A percentile compares a stretch with the other conserved stretches of the same genome.
Evolutionary conservation across 2,329 filamentous ascomycete genomes (phyloP).

Genomic region (Aureobasidium vineae): DNA sequence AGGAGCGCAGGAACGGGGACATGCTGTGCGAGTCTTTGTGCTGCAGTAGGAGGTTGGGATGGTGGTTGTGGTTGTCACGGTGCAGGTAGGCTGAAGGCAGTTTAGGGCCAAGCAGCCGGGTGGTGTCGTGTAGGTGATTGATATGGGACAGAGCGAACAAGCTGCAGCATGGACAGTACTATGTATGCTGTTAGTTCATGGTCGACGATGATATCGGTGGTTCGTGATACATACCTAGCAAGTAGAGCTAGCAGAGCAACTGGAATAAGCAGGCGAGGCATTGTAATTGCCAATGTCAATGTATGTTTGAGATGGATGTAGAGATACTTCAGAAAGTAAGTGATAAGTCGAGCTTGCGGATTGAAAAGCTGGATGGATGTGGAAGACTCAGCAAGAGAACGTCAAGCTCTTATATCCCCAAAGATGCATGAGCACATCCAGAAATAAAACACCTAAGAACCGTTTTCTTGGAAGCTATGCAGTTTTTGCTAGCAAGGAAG

Average conservation of each 20-base stretch:
- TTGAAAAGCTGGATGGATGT: background rate
- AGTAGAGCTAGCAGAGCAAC: background rate
- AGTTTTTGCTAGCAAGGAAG: background rate
- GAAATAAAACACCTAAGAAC: background rate
- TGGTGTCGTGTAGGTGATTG: constrained; percentile 18
- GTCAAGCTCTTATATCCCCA: background rate
- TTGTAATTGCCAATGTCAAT: background rate
- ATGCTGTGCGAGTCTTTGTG: constrained; percentile 7
- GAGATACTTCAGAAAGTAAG: background rate
- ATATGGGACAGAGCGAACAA: constrained; percentile 17
- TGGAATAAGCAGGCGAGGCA: background rate
- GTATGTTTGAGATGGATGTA: too few species aligned
- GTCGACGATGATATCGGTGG: background rate
- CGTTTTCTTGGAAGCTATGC: background rate
- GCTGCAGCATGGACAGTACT: constrained; percentile 12
- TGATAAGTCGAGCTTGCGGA: background rate
- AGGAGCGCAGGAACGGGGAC: background rate
- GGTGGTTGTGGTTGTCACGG: constrained; percentile 1
- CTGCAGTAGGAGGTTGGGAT: background rate
- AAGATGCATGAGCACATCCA: background rate
- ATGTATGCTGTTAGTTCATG: background rate
- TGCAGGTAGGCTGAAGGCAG: background rate
- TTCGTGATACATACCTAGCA: background rate
- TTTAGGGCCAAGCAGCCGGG: background rate
- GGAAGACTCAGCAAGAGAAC: background rate